phyloP scores from a whole-genome alignment of 2,329 filamentous ascomycete genomes.

The Nemania abortiva region DNA sequence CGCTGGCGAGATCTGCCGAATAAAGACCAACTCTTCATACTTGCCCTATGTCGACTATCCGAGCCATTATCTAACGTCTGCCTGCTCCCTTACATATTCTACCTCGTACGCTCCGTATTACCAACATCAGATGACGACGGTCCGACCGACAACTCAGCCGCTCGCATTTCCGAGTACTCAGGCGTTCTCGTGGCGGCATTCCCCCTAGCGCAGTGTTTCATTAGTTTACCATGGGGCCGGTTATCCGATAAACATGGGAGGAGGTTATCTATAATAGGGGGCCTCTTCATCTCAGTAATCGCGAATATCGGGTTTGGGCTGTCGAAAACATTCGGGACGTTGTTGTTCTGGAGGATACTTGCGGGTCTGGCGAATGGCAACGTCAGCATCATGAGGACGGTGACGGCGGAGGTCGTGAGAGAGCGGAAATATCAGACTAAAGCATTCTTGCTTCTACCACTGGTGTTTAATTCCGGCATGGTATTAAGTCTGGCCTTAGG shows the following conservation, averaged over 20 bases:
- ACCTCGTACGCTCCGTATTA: conserved; percentile 75
- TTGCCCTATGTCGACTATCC: conserved; percentile 58
- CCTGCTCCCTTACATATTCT: conserved; percentile 77
- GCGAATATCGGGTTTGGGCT: conserved; percentile 78
- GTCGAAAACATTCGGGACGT: conserved; percentile 68
- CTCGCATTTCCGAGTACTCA: conserved; percentile 73
- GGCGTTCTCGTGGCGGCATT: conserved; percentile 77
- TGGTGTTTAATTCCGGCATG: conserved; percentile 72
- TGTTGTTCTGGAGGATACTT: conserved; percentile 69
- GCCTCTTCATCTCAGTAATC: conserved; percentile 71
- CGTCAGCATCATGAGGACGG: conserved; percentile 79
- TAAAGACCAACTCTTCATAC: conserved; percentile 54
- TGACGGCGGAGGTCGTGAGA: conserved; percentile 78
- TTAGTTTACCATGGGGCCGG: conserved; percentile 77
- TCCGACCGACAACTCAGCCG: conserved; percentile 57
- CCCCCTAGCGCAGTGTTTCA: conserved; percentile 75
- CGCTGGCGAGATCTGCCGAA: conserved; percentile 54
- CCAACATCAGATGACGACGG: conserved; percentile 52
- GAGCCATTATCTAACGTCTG: conserved; percentile 77
- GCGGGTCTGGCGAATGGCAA: conserved; percentile 79
- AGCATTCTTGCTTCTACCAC: conserved; percentile 61
- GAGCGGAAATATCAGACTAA: conserved; percentile 72
- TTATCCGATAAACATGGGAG: conserved; percentile 69
- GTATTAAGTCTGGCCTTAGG: conserved; percentile 59
- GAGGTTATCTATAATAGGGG: conserved; percentile 73